Percentiles rank a stretch among this genome's conserved stretches.
Conservation (phyloP, 768 basidiomycete species). For the Pleurotus tuber-regium region DNA sequence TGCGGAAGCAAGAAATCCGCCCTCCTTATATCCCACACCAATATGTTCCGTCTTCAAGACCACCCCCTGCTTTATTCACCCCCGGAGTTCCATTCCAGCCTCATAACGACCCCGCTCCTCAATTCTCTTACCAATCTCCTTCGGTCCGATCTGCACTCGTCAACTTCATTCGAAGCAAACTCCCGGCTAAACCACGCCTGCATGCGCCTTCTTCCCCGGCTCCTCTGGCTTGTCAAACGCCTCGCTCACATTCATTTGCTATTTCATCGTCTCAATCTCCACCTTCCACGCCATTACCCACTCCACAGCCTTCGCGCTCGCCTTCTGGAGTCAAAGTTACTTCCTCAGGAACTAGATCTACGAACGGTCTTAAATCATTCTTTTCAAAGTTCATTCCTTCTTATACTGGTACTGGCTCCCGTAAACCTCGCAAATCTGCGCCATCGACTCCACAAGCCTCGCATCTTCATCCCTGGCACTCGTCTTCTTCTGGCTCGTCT, state of each 20-base stretch:
- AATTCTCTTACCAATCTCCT: not conserved
- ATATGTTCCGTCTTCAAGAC: not conserved
- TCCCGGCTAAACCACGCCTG: not conserved
- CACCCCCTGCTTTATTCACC: not conserved
- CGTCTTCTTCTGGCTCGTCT: not conserved
- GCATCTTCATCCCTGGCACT: not conserved
- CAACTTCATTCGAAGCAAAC: not conserved
- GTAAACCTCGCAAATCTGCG: too few species aligned
- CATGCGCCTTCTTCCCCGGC: not conserved
- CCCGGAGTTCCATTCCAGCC: not conserved
- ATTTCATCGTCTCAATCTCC: too few species aligned
- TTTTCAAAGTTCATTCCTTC: too few species aligned
- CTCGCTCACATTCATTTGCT: too few species aligned
- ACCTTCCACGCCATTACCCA: not conserved
- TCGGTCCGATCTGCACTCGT: not conserved
- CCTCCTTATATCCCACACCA: conserved; percentile 23
- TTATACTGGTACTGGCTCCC: too few species aligned
- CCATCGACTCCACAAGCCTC: not conserved
- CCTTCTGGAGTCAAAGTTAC: not conserved
- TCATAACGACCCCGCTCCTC: not conserved
- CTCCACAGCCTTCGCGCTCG: not conserved
- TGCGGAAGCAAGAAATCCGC: conserved; percentile 20
- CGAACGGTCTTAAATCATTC: too few species aligned
- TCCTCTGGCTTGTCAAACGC: not conserved
- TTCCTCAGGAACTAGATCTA: too few species aligned